A percentile compares a stretch with the other conserved stretches of the same genome.
phyloP scores from a whole-genome alignment of 495 filamentous ascomycete species.

The Penicillium robsamsonii region DNA sequence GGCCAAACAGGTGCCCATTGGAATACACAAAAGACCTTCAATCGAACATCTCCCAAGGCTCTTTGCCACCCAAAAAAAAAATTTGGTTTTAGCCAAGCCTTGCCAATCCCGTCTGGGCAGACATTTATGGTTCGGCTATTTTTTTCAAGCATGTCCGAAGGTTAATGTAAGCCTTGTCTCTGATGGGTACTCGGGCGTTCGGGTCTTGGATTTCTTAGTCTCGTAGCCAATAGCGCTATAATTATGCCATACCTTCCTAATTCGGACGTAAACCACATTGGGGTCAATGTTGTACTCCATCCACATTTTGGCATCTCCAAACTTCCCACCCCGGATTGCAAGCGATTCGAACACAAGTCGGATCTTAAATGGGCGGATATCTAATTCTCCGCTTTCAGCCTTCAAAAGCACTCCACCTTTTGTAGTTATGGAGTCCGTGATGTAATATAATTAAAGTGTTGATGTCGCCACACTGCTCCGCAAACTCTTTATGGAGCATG shows the following conservation, averaged over 20 bases:
- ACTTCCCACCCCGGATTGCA: constrained; percentile 1
- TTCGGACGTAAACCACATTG: background rate
- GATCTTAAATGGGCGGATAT: constrained; percentile 6
- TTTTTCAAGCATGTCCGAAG: background rate
- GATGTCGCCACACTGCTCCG: constrained; percentile 36
- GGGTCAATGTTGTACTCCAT: background rate
- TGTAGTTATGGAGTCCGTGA: constrained; percentile 10
- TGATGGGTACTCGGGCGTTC: background rate
- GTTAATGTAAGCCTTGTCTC: background rate
- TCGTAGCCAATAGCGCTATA: background rate
- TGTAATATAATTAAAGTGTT: constrained; percentile 12
- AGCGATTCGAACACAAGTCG: background rate
- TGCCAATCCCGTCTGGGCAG: background rate
- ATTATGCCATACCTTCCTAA: background rate
- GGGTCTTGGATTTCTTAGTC: background rate
- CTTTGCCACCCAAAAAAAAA: constrained; percentile 16
- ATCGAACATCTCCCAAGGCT: too few species aligned
- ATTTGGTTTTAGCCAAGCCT: constrained; percentile 17
- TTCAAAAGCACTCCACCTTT: constrained; percentile 16
- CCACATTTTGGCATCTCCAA: constrained; percentile 4
- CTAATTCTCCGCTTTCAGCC: constrained; percentile 7
- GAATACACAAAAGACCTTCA: too few species aligned
- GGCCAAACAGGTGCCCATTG: too few species aligned
- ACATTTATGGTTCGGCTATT: background rate
- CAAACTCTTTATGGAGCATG: constrained; percentile 39